phyloP scores from a whole-genome alignment of 805 yeast species.

The Kuraishia hungarica region DNA sequence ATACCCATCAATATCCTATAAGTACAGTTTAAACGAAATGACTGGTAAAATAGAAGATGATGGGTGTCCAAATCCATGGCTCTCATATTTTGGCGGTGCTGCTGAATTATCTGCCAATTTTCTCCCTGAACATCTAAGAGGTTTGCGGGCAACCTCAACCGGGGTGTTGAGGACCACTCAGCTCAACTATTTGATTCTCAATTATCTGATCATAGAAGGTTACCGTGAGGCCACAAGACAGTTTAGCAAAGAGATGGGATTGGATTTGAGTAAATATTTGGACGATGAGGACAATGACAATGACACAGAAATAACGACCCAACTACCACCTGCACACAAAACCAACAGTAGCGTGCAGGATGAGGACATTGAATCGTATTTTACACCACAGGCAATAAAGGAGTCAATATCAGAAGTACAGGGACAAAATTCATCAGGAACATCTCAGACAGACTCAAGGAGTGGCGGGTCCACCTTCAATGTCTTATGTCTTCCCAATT shows the following conservation, averaged over 20 bases:
- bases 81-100: neutral
- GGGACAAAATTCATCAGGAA: neutral
- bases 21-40: neutral
- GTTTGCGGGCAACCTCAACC: neutral
- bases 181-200: constrained; percentile 50
- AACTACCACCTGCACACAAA: neutral
- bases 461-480: neutral
- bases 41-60: neutral
- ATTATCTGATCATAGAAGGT: constrained; percentile 73
- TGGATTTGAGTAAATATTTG: constrained; percentile 18
- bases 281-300: neutral
- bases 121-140: neutral
- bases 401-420: constrained; percentile 2
- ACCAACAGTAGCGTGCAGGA: neutral
- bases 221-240: constrained; percentile 58
- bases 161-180: constrained; percentile 8
- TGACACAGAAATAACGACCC: neutral
- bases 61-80: neutral
- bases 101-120: neutral
- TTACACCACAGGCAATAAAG: constrained; percentile 8
- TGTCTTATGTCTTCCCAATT: neutral
- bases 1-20: no score
- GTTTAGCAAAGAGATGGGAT: constrained; percentile 50
- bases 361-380: constrained; percentile 6
- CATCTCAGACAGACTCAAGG: neutral